Conservation (phyloP, 805 yeast genomes). For the Wickerhamiella qilinensis region DNA sequence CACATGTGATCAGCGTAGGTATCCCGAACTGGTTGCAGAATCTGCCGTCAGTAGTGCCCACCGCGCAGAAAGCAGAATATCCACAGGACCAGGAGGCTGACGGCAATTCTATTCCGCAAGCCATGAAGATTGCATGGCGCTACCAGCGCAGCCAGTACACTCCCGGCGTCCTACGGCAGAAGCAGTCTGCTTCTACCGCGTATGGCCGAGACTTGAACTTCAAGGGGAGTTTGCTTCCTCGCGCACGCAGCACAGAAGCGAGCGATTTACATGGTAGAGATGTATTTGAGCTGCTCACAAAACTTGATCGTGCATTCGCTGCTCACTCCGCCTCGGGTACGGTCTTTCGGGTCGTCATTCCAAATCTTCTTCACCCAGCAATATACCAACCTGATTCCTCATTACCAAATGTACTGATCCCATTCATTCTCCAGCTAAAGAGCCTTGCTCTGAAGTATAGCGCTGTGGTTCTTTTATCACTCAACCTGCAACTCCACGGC, state of each 20-base stretch:
- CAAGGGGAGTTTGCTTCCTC: slow-evolving; percentile 9
- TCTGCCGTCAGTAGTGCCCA: slow-evolving; percentile 35
- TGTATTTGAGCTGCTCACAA: slow-evolving; percentile 26
- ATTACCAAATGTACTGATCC: slow-evolving; percentile 33
- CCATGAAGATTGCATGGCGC: slow-evolving; percentile 87
- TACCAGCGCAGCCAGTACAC: slow-evolving; percentile 36
- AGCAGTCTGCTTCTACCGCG: slow-evolving; percentile 4
- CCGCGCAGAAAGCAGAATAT: slow-evolving; percentile 19
- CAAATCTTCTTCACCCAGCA: slow-evolving; percentile 68
- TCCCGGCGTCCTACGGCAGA: slow-evolving; percentile 12
- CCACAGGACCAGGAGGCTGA: too few relatives aligned
- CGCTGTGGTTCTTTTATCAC: slow-evolving; percentile 35
- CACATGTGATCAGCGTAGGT: slow-evolving; percentile 12
- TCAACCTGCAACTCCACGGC: slow-evolving; percentile 53
- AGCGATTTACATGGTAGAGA: slow-evolving; percentile 8
- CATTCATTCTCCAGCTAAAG: slow-evolving; percentile 45
- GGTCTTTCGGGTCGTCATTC: slow-evolving; percentile 51
- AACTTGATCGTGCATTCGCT: slow-evolving; percentile 15
- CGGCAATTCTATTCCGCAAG: too few relatives aligned
- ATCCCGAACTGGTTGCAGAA: slow-evolving; percentile 13
- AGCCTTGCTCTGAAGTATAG: slow-evolving; percentile 35
- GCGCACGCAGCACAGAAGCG: slow-evolving; percentile 11
- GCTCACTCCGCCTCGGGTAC: slow-evolving; percentile 17
- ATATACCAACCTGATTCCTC: slow-evolving; percentile 40
- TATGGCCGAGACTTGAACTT: slow-evolving; percentile 13